A percentile compares a stretch with the other conserved stretches of the same genome.
Conservation (phyloP, 139 green algal species). For the Tetradesmus obliquus region DNA sequence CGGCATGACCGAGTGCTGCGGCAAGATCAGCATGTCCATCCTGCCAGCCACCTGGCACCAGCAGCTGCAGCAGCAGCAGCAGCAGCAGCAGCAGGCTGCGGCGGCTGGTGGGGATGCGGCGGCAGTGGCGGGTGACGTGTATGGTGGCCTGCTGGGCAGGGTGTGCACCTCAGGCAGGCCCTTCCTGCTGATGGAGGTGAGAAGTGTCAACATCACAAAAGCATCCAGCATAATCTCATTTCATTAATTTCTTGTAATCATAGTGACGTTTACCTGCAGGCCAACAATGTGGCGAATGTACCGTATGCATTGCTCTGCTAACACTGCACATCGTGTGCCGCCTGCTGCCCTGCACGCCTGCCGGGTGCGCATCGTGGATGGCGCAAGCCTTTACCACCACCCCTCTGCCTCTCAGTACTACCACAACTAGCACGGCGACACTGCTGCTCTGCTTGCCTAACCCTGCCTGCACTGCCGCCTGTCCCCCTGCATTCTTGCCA, state of each 20-base stretch:
- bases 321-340: too few species aligned
- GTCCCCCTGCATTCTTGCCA: slow-evolving; percentile 3
- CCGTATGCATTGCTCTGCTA: not conserved
- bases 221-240: too few species aligned
- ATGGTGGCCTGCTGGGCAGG: slow-evolving; percentile 62
- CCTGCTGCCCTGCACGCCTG: too few species aligned
- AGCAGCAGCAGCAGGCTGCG: not conserved
- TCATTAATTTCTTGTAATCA: too few species aligned
- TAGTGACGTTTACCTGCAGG: too few species aligned
- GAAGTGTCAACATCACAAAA: not conserved
- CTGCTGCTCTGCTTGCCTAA: not conserved
- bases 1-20: slow-evolving; percentile 97
- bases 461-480: not conserved
- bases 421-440: not conserved
- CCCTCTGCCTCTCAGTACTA: too few species aligned
- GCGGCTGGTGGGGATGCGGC: not conserved
- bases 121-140: not conserved
- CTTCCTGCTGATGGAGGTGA: slow-evolving; percentile 81
- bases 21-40: slow-evolving; percentile 95
- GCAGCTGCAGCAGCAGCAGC: not conserved
- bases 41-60: slow-evolving; percentile 55
- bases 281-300: not conserved
- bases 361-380: too few species aligned
- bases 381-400: too few species aligned
- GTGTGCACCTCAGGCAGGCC: slow-evolving; percentile 80